phyloP scores from a whole-genome alignment of 352 stramenopile genomes.

The Aphanomyces astaci region DNA sequence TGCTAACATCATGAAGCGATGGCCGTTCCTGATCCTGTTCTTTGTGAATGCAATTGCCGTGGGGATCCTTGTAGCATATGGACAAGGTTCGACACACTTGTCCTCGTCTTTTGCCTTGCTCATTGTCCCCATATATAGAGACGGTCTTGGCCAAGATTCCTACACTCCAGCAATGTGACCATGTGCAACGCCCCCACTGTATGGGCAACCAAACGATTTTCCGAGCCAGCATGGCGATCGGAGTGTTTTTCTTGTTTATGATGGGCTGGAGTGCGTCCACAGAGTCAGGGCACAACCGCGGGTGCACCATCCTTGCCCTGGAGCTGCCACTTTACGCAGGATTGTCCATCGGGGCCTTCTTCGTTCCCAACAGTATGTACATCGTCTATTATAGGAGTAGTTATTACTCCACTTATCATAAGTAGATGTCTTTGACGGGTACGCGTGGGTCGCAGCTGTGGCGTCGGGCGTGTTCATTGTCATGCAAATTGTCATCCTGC shows the following conservation, averaged over 20 bases:
- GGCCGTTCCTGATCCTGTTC: slow-evolving; percentile 21
- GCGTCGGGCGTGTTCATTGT: slow-evolving; percentile 16
- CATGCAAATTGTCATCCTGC: slow-evolving; percentile 21
- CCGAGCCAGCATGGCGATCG: background rate
- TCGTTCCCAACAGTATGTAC: slow-evolving; percentile 12
- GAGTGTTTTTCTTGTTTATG: slow-evolving; percentile 4
- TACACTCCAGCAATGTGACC: background rate
- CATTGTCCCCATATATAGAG: background rate
- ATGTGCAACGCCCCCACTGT: background rate
- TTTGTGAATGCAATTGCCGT: slow-evolving; percentile 18
- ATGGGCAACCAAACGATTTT: slow-evolving; percentile 17
- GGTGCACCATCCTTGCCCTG: slow-evolving; percentile 2
- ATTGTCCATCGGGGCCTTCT: slow-evolving; percentile 1
- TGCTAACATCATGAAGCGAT: slow-evolving; percentile 2
- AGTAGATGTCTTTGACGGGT: slow-evolving; percentile 18
- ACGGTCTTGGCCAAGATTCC: background rate
- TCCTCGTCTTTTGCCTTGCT: background rate
- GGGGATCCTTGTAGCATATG: slow-evolving; percentile 8
- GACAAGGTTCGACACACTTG: background rate
- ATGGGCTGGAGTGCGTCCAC: slow-evolving; percentile 6
- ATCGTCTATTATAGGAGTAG: no score
- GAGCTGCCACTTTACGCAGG: slow-evolving; percentile 6
- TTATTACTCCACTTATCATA: background rate
- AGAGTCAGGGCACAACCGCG: background rate
- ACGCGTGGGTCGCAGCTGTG: slow-evolving; percentile 9